A percentile compares a stretch with the other conserved stretches of the same genome.
These are phyloP conservation scores for Penicillium robsamsonii DNA, from an alignment of 495 filamentous ascomycete species.

Conservation along the genomic window DNA sequence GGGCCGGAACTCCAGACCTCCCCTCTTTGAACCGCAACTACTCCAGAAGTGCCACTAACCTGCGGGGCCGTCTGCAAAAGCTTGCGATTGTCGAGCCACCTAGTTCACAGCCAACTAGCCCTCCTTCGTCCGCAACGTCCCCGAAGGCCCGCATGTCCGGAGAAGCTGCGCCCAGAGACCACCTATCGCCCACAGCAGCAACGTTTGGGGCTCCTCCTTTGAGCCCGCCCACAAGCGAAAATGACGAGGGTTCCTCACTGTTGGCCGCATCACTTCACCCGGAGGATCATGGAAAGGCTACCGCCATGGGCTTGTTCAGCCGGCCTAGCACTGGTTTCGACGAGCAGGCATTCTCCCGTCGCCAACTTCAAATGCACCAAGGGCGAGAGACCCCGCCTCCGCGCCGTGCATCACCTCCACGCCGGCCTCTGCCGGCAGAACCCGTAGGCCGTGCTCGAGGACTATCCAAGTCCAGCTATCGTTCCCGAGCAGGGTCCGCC, in stretches of 20 bases:
- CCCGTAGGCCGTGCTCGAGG: constrained; percentile 37
- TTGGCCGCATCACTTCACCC: constrained; percentile 62
- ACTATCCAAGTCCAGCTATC: constrained; percentile 42
- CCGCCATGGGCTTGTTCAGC: constrained; percentile 79
- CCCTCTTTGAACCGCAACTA: constrained; percentile 37
- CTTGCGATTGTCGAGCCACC: constrained; percentile 43
- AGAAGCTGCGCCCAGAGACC: constrained; percentile 27
- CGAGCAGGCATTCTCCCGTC: constrained; percentile 79
- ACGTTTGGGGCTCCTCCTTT: constrained; percentile 57
- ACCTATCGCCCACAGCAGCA: constrained; percentile 23
- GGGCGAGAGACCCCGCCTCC: constrained; percentile 50
- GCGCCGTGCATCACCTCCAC: constrained; percentile 36
- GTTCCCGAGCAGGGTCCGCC: constrained; percentile 45
- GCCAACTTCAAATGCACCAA: constrained; percentile 75
- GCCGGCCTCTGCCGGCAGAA: constrained; percentile 32
- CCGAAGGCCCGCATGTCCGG: constrained; percentile 26
- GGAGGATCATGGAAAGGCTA: constrained; percentile 80
- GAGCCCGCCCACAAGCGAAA: constrained; percentile 72
- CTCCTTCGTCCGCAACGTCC: constrained; percentile 44
- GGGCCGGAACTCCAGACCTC: constrained; percentile 40
- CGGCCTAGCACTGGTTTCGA: constrained; percentile 74
- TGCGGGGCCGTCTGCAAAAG: constrained; percentile 57
- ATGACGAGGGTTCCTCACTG: constrained; percentile 56
- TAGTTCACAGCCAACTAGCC: constrained; percentile 50
- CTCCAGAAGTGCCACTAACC: constrained; percentile 55